Base-by-base conservation (phyloP, 129 eudicot genomes). In the Dittrichia graveolens region DNA sequence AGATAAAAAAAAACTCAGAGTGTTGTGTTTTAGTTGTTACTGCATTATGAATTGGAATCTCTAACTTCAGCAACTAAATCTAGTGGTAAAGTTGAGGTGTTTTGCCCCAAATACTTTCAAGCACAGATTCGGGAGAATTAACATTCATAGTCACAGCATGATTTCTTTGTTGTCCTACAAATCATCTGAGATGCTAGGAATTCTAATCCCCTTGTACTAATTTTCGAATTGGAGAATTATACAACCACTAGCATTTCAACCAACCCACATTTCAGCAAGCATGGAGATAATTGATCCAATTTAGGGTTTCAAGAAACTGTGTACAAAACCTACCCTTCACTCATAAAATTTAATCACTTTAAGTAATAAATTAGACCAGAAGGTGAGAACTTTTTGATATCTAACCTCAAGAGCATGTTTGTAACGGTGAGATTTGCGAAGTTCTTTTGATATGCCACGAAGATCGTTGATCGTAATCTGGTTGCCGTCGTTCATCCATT, bases 331-430 rank as follows among this genome's bases (percentile, higher is more conserved):
- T 4, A 9, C 42, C 19, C 6, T 64, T 64, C 53, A 8, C 53
- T 15, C 15, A 55, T 42, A 42, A 1, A 71, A 24, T 56, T 35
- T 58, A 31, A 45, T 67, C 3, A 19, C 14, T 4, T 6, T 10
- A 13, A 55, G 8, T 15, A 11, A 11, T 8, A 42, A 49, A 15
- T 47, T 75, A 42, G 7, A 50, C 46, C 0, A 60, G 24, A 5
- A 7, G 3, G 44, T 55, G 3, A 66, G 4, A 42, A 54, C 15
- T 0, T 18, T 10, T 11, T 6, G 12, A 71, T 14, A 0, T 71
- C 77, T 43, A 54, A 90, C 98, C 98, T 93, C 98, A 46, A 89
- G 96, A 65, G 98, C 98, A 67, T 93, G 98, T 79, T 93, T 93
- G 75, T 73, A 87, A 31, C 98, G 96, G 41, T 68, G 92, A 8